phyloP scores from a whole-genome alignment of 768 basidiomycete genomes.

The Termitomyces sp. region DNA sequence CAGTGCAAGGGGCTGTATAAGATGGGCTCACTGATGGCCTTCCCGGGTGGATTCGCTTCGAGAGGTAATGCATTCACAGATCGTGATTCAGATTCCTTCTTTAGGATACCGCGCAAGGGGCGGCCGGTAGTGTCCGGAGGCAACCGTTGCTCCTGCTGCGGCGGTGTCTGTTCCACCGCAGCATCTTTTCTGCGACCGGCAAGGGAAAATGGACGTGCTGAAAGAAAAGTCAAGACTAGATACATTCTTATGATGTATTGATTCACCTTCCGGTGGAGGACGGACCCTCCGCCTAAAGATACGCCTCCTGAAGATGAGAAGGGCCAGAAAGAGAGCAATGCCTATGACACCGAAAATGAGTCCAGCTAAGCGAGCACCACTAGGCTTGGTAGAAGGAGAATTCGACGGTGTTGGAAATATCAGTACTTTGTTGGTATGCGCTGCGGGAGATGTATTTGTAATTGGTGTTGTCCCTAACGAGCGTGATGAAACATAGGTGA shows the following conservation, averaged over 20 bases:
- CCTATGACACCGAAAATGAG: constrained; percentile 1
- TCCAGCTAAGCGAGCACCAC: constrained; percentile 4
- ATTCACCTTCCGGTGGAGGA: constrained; percentile 1
- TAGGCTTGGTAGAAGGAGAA: not conserved
- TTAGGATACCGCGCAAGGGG: not conserved
- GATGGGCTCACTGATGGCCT: not conserved
- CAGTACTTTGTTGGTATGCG: not conserved
- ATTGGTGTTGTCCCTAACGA: not conserved
- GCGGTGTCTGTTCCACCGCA: not conserved
- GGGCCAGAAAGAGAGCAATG: not conserved
- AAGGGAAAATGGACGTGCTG: not conserved
- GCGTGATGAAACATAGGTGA: not conserved
- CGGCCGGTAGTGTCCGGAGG: not conserved
- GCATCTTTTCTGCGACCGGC: not conserved
- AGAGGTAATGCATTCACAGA: not conserved
- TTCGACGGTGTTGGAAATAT: not conserved
- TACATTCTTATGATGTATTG: not conserved
- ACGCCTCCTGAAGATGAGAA: constrained; percentile 3
- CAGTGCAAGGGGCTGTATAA: not conserved
- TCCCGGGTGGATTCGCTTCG: not conserved
- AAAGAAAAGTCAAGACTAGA: not conserved
- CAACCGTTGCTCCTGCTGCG: not conserved
- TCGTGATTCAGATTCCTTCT: not conserved
- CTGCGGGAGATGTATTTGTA: not conserved
- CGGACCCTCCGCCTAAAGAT: not conserved